Percentiles rank a stretch among this genome's conserved stretches.
phyloP scores from a whole-genome alignment of 441 rosid species.

The Cnidoscolus chayamansa region DNA sequence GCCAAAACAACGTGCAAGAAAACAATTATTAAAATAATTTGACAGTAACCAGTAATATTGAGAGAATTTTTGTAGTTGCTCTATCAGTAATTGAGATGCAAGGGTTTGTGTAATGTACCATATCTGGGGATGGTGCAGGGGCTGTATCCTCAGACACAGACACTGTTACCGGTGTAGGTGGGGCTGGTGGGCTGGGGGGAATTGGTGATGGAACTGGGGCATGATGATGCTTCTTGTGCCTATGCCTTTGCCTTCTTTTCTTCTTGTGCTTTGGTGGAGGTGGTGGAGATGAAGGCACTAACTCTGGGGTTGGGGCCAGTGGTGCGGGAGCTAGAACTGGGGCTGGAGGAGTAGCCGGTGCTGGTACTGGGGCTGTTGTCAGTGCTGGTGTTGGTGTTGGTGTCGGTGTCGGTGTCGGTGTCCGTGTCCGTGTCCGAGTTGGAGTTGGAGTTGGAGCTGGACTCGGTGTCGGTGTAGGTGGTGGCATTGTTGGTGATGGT shows the following conservation, averaged over 20 bases:
- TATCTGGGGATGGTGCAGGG: constrained; percentile 86
- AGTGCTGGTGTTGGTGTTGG: constrained; percentile 40
- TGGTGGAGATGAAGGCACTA: constrained; percentile 49
- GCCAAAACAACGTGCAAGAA: constrained; percentile 18
- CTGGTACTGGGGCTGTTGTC: constrained; percentile 35
- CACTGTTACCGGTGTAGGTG: constrained; percentile 53
- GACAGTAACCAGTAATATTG: not conserved
- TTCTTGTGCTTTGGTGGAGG: constrained; percentile 68
- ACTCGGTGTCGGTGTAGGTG: constrained; percentile 34
- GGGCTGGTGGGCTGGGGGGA: constrained; percentile 82
- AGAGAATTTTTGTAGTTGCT: not conserved
- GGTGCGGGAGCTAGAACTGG: constrained; percentile 50
- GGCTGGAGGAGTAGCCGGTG: constrained; percentile 34
- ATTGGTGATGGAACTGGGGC: constrained; percentile 78
- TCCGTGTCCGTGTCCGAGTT: constrained; percentile 50
- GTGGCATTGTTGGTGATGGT: constrained; percentile 38
- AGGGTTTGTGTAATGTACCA: constrained; percentile 35
- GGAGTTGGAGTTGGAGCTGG: constrained; percentile 37
- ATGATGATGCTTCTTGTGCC: constrained; percentile 72
- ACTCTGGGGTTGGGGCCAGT: constrained; percentile 42
- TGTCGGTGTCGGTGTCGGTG: constrained; percentile 60
- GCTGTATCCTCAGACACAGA: constrained; percentile 51
- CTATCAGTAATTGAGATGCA: constrained; percentile 9
- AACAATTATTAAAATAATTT: constrained; percentile 9
- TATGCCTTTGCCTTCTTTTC: constrained; percentile 63